Evolutionary conservation across 352 stramenopile species (phyloP).

Genomic region (Globisporangium ultimum): DNA sequence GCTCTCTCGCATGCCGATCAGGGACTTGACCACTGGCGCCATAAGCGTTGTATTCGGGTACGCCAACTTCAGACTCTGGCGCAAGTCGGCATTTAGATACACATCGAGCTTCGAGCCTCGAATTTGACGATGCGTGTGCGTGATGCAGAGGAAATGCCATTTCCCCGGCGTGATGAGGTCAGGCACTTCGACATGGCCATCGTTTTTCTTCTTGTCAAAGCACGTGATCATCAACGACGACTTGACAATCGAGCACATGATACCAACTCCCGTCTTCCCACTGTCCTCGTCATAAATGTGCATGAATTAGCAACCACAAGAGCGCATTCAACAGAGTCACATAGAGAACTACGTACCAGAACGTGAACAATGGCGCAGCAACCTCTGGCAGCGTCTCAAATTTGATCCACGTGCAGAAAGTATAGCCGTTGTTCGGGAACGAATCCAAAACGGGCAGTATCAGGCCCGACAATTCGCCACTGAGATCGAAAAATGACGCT

Average conservation of each 20-base stretch:
- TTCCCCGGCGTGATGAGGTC: constrained; percentile 61
- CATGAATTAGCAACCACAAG: constrained; percentile 4
- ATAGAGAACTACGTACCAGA: constrained; percentile 38
- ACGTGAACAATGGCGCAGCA: constrained; percentile 72
- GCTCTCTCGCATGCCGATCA: constrained; percentile 75
- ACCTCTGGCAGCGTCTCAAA: constrained; percentile 73
- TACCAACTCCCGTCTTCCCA: constrained; percentile 68
- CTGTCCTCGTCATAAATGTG: constrained; percentile 14
- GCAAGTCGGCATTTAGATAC: constrained; percentile 71
- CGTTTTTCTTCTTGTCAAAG: constrained; percentile 86
- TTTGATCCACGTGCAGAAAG: constrained; percentile 83
- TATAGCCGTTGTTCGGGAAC: constrained; percentile 82
- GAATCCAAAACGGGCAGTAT: constrained; percentile 63
- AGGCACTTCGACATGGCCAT: constrained; percentile 70
- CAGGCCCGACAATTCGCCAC: constrained; percentile 70
- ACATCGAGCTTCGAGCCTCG: constrained; percentile 81
- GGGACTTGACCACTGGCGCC: constrained; percentile 72
- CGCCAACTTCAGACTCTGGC: constrained; percentile 67
- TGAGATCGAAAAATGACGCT: constrained; percentile 82
- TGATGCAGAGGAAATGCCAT: constrained; percentile 83
- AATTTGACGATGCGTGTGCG: constrained; percentile 83
- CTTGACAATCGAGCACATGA: constrained; percentile 76
- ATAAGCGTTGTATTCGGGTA: constrained; percentile 81
- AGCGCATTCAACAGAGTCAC: not conserved
- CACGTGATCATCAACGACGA: constrained; percentile 77